Evolutionary conservation across 2,329 filamentous ascomycete genomes (phyloP).

Genomic region (Sporothrix euskadiensis): DNA sequence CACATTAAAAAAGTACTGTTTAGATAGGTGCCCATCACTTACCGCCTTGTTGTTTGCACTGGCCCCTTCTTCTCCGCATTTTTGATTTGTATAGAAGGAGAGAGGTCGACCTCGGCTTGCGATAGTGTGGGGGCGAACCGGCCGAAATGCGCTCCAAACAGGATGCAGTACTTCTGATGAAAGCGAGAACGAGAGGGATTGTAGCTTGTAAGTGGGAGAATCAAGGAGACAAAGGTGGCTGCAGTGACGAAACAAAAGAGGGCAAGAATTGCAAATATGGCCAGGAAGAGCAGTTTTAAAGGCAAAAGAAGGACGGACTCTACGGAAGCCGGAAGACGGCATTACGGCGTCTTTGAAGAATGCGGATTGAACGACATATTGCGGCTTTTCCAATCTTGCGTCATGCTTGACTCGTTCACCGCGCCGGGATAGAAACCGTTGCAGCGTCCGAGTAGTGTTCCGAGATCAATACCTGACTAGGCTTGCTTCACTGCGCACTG

Average conservation of each 20-base stretch:
- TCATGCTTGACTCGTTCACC: no score
- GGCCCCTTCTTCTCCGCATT: background rate
- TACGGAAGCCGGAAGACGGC: background rate
- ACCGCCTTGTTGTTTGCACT: background rate
- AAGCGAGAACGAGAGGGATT: background rate
- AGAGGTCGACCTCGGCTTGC: constrained; percentile 9
- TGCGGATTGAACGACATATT: background rate
- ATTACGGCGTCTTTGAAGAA: background rate
- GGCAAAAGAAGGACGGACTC: background rate
- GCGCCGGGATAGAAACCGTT: background rate
- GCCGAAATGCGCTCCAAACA: background rate
- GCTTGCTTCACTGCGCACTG: background rate
- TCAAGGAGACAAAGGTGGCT: background rate
- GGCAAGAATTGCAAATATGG: background rate
- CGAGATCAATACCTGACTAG: background rate
- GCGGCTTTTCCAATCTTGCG: background rate
- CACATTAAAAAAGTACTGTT: background rate
- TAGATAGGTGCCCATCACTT: background rate
- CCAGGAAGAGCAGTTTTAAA: background rate
- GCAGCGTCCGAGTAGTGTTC: background rate
- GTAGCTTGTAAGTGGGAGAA: background rate
- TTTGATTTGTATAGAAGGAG: background rate
- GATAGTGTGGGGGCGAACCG: background rate
- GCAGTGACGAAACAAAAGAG: background rate
- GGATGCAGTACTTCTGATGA: background rate